Percentiles rank a stretch among this genome's conserved stretches.
Evolutionary conservation across 2,329 filamentous ascomycete genomes (phyloP).

Genomic region (Xylariaceae sp.): DNA sequence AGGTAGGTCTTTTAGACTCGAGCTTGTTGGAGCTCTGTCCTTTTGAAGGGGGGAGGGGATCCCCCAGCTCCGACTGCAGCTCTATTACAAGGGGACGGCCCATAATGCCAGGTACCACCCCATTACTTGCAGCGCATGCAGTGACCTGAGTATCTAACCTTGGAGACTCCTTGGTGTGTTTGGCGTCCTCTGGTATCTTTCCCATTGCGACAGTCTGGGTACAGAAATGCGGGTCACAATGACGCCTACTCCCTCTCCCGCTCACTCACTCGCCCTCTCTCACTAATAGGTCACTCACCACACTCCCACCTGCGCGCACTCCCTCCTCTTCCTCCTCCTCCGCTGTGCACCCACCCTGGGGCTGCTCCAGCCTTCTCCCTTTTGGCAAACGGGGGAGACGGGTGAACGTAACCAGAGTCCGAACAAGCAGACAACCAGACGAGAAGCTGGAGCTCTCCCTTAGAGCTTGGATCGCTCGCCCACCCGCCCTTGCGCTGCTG

Average conservation of each 20-base stretch:
- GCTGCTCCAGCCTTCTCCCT: constrained; percentile 27
- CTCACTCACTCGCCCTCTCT: constrained; percentile 3
- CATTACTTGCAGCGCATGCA: constrained; percentile 31
- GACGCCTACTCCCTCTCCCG: constrained; percentile 26
- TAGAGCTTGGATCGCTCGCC: constrained; percentile 1
- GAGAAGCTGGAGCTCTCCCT: constrained; percentile 20
- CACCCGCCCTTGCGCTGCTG: constrained; percentile 13
- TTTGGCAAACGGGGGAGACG: constrained; percentile 19
- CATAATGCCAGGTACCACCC: constrained; percentile 33
- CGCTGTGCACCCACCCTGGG: constrained; percentile 22
- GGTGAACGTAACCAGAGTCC: constrained; percentile 22
- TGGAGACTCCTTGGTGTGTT: constrained; percentile 26
- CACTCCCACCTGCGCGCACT: not conserved
- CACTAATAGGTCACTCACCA: too few relatives aligned
- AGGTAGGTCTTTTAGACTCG: constrained; percentile 25
- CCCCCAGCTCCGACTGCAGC: constrained; percentile 33
- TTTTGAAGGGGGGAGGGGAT: constrained; percentile 4
- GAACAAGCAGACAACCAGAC: constrained; percentile 19
- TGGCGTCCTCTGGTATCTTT: too few relatives aligned
- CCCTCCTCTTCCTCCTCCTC: constrained; percentile 4
- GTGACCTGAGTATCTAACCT: constrained; percentile 30
- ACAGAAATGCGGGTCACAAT: constrained; percentile 29
- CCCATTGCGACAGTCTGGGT: constrained; percentile 17
- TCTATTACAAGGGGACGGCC: constrained; percentile 9
- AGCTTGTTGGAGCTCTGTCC: constrained; percentile 23